Percentiles rank a stretch among this genome's conserved stretches.
These are phyloP conservation scores for Diplodia scrobiculata DNA, from an alignment of 2,329 filamentous ascomycete genomes.

Conservation along the genomic window DNA sequence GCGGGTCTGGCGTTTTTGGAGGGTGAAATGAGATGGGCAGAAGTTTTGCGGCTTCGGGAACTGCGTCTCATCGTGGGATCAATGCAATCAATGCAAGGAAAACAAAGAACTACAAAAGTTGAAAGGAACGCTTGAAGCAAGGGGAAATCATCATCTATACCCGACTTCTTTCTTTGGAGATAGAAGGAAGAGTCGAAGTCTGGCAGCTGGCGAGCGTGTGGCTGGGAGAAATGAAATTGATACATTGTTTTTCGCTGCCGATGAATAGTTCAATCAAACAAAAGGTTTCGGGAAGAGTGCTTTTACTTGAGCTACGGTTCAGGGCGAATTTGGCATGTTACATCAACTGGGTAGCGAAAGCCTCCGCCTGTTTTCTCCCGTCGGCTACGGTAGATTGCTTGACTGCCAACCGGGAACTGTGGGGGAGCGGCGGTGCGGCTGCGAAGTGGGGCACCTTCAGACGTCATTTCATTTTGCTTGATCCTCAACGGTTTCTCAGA, in stretches of 20 bases:
- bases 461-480: not conserved
- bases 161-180: not conserved
- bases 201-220: not conserved
- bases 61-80: not conserved
- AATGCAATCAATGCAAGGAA: not conserved
- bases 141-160: not conserved
- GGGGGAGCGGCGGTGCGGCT: too few relatives aligned
- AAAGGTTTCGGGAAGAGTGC: not conserved
- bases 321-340: too few relatives aligned
- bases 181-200: not conserved
- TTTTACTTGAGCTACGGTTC: not conserved
- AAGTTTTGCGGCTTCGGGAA: not conserved
- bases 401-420: too few relatives aligned
- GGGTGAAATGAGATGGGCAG: not conserved
- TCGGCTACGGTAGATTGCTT: too few relatives aligned
- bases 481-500: not conserved
- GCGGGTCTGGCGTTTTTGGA: not conserved
- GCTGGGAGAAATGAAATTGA: not conserved
- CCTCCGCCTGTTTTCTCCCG: too few relatives aligned
- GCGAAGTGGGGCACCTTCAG: not conserved
- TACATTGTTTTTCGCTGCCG: not conserved
- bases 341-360: too few relatives aligned
- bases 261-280: not conserved
- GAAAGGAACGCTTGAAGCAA: not conserved
- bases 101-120: not conserved